These are phyloP conservation scores for Schizonepeta tenuifolia DNA, from an alignment of 257 asterid genomes.

Conservation along the genomic window DNA sequence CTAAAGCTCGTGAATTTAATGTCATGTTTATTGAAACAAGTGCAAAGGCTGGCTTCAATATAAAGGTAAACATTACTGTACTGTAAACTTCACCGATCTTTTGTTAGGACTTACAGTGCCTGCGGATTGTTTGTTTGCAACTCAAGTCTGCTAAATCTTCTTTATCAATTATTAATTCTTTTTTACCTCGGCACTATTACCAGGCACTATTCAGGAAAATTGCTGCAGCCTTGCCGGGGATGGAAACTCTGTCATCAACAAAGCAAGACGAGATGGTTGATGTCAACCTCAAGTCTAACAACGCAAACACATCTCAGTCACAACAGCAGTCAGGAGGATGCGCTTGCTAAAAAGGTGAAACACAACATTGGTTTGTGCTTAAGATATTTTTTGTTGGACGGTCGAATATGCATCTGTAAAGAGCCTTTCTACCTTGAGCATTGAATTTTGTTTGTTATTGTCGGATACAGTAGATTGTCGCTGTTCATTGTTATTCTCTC, in stretches of 20 bases:
- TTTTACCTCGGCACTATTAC: no score
- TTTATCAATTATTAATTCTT: background rate
- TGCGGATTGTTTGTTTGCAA: background rate
- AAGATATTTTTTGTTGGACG: constrained; percentile 25
- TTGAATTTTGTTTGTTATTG: constrained; percentile 39
- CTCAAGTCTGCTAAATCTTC: background rate
- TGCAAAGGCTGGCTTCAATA: constrained; percentile 69
- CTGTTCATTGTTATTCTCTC: constrained; percentile 22
- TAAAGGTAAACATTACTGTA: constrained; percentile 43
- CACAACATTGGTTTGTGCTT: background rate
- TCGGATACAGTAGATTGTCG: constrained; percentile 29
- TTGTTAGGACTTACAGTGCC: background rate
- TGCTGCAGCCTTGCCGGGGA: constrained; percentile 85
- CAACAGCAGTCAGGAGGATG: constrained; percentile 79
- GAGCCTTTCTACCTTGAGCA: constrained; percentile 27
- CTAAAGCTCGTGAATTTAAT: constrained; percentile 57
- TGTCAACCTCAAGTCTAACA: constrained; percentile 73
- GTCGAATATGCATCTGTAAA: constrained; percentile 33
- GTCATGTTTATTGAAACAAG: constrained; percentile 67
- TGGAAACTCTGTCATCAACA: constrained; percentile 76
- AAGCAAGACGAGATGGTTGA: constrained; percentile 86
- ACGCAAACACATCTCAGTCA: constrained; percentile 58
- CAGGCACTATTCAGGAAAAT: constrained; percentile 80
- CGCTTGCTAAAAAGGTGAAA: constrained; percentile 59
- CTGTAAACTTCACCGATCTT: background rate